Percentiles rank a stretch among this genome's conserved stretches.
Conservation (phyloP, 352 stramenopile species). For the Phytophthora brassicae region DNA sequence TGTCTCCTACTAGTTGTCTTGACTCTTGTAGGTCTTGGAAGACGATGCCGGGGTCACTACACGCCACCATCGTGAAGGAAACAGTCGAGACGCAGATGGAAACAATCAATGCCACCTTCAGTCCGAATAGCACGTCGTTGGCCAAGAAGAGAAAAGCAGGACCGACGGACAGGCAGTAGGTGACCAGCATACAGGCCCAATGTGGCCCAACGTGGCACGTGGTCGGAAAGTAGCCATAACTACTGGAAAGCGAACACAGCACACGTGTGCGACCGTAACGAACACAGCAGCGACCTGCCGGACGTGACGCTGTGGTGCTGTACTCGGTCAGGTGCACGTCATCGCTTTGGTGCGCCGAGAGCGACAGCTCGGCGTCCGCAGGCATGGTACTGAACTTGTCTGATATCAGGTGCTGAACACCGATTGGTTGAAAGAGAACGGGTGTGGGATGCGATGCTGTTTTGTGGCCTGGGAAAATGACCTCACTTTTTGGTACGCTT, state of each 20-base stretch:
- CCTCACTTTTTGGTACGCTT: no score
- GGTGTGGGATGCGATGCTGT: no score
- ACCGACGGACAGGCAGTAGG: constrained; percentile 63
- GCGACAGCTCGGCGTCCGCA: constrained; percentile 6
- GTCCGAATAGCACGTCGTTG: constrained; percentile 39
- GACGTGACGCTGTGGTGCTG: constrained; percentile 8
- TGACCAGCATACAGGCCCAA: constrained; percentile 74
- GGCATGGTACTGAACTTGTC: constrained; percentile 15
- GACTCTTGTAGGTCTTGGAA: constrained; percentile 45
- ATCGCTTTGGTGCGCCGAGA: constrained; percentile 3
- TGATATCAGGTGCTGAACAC: neutral
- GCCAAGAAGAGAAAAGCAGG: constrained; percentile 58
- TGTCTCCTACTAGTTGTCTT: constrained; percentile 28
- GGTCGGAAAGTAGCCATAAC: constrained; percentile 59
- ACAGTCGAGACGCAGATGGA: constrained; percentile 61
- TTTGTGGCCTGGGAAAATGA: neutral
- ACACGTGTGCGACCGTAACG: constrained; percentile 63
- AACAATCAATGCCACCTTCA: constrained; percentile 49
- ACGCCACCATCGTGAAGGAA: constrained; percentile 79
- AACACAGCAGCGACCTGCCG: constrained; percentile 35
- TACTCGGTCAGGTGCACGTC: constrained; percentile 23
- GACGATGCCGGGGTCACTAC: constrained; percentile 73
- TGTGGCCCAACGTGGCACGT: constrained; percentile 74
- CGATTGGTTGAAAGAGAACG: neutral
- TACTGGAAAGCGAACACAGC: constrained; percentile 47